Base-by-base conservation (phyloP, 768 basidiomycete genomes). In the Mycena rebaudengoi region DNA sequence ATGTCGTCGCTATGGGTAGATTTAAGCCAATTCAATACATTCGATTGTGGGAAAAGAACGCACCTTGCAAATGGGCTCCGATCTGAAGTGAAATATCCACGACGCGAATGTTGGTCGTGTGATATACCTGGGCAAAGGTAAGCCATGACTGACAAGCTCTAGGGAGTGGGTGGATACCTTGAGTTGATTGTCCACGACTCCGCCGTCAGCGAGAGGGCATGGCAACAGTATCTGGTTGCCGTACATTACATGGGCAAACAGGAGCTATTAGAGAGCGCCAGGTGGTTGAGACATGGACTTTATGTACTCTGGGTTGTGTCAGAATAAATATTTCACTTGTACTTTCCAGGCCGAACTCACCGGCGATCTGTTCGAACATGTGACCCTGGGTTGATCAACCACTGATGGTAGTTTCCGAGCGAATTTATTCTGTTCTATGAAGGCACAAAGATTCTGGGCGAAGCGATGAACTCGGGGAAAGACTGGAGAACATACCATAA, bases 11-110 rank as follows among this genome's bases (percentile, higher is more conserved):
- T 62, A 16, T 23, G 11, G 6, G 2, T 13, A 16, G 11, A 5
- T 10, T 1, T 4, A 21, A 4, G 43, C 11, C 21, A 8, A 44
- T 23, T 11, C 12, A 28, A 10, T 20, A 20, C 30, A 5, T 16
- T 14, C n/a, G n/a, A n/a, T n/a, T n/a, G 13, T 4, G 26, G 30
- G 12, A 6, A 6, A 32, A 45, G 23, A n/a, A n/a, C 52, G n/a
- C 40, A 64, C 63, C 56, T 50, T 67, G 62, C 13, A 70, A 65
- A 59, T 76, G 76, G 12, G 74, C 67, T 0, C 71, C 69, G 40
- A 77, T 65, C 30, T 75, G 78, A 45, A 80, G 60, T 2, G 78
- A 78, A 5, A 80, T 53, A 65, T 82, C 82, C 10, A 77, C 78
- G 16, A 62, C 52, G 23, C 60, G 60, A 21, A 62, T 55, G 32